Percentiles rank a stretch among this genome's conserved stretches.
Evolutionary conservation across 2,329 filamentous ascomycete species (phyloP).

Genomic region (Trichoderma harzianum): DNA sequence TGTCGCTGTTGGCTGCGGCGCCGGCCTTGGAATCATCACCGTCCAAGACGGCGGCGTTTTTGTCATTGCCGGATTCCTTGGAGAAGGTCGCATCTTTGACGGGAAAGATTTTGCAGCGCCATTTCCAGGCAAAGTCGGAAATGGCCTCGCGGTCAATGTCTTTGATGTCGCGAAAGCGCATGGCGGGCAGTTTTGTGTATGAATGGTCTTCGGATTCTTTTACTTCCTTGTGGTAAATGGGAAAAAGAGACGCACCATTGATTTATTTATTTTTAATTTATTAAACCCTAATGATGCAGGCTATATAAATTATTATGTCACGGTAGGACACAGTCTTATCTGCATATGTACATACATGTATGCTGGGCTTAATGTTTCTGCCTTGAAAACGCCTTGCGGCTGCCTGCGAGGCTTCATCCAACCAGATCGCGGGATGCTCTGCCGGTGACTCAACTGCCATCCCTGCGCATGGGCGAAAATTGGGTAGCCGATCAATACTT

Average conservation of each 20-base stretch:
- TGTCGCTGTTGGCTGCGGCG: slow-evolving; percentile 13
- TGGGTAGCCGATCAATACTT: background rate
- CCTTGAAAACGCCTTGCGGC: slow-evolving; percentile 12
- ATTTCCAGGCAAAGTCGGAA: slow-evolving; percentile 32
- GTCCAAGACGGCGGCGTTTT: background rate
- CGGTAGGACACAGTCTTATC: background rate
- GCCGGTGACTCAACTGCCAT: slow-evolving; percentile 9
- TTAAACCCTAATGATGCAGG: background rate
- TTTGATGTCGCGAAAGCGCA: slow-evolving; percentile 8
- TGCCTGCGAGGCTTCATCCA: slow-evolving; percentile 13
- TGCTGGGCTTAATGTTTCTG: background rate
- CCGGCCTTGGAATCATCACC: background rate
- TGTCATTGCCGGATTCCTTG: slow-evolving; percentile 19
- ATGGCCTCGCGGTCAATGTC: slow-evolving; percentile 23
- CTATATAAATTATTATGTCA: background rate
- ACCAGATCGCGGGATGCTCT: slow-evolving; percentile 3
- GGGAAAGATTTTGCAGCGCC: slow-evolving; percentile 31
- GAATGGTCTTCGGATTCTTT: background rate
- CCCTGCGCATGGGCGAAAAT: background rate
- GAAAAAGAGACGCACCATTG: background rate
- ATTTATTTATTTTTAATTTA: background rate
- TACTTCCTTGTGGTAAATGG: background rate
- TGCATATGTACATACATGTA: background rate
- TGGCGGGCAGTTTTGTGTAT: background rate
- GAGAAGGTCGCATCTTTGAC: slow-evolving; percentile 22